phyloP scores from a whole-genome alignment of 176 grass and related monocot genomes.

The Stipa capillata region DNA sequence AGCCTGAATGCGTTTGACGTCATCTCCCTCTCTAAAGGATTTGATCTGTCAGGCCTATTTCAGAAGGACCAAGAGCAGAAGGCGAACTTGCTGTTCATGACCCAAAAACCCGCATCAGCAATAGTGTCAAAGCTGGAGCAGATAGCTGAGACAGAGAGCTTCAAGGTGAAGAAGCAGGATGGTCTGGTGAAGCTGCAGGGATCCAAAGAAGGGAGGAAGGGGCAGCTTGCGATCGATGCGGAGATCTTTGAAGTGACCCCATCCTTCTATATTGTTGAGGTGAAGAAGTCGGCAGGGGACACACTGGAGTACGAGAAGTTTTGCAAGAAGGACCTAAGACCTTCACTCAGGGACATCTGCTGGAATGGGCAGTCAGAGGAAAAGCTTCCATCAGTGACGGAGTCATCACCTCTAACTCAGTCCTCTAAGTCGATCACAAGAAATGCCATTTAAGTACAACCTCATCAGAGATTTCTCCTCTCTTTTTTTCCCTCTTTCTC shows the following conservation, averaged over 20 bases:
- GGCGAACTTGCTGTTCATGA: slow-evolving; percentile 59
- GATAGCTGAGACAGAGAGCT: slow-evolving; percentile 63
- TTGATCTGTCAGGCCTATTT: slow-evolving; percentile 84
- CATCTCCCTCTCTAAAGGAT: slow-evolving; percentile 74
- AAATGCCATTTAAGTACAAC: slow-evolving; percentile 21
- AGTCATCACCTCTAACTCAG: slow-evolving; percentile 22
- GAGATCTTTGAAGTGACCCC: slow-evolving; percentile 83
- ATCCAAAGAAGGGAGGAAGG: slow-evolving; percentile 72
- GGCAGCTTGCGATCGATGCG: slow-evolving; percentile 68
- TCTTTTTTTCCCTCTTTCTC: neutral
- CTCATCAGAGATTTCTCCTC: slow-evolving; percentile 9
- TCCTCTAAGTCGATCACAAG: slow-evolving; percentile 24
- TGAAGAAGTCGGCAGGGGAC: slow-evolving; percentile 88
- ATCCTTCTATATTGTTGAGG: slow-evolving; percentile 67
- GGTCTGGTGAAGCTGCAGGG: slow-evolving; percentile 68
- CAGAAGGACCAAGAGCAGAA: slow-evolving; percentile 48
- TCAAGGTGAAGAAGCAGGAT: slow-evolving; percentile 78
- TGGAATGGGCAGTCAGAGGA: slow-evolving; percentile 54
- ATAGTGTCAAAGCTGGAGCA: slow-evolving; percentile 91
- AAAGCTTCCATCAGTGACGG: slow-evolving; percentile 30
- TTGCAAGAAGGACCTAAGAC: slow-evolving; percentile 70
- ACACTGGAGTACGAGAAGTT: slow-evolving; percentile 84
- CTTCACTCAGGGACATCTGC: slow-evolving; percentile 71
- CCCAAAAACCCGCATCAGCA: slow-evolving; percentile 53
- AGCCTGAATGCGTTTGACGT: slow-evolving; percentile 89